Evolutionary conservation across 164 flowering plant species (phyloP).

Genomic region (Aristolochia californica): DNA sequence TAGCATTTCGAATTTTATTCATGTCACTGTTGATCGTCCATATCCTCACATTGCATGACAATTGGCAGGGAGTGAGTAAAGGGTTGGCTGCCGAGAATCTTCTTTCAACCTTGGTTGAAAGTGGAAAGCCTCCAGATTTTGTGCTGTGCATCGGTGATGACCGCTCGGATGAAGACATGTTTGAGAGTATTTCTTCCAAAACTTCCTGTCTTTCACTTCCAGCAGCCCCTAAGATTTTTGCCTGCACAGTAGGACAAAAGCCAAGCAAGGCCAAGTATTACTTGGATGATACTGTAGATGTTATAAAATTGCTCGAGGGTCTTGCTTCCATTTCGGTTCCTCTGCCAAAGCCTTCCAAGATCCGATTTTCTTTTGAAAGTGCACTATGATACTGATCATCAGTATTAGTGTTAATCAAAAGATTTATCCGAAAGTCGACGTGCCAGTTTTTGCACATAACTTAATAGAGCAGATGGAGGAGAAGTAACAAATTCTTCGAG

Average conservation of each 20-base stretch:
- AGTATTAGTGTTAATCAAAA: background rate
- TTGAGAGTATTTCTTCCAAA: slow-evolving; percentile 11
- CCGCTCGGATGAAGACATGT: slow-evolving; percentile 16
- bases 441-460: background rate
- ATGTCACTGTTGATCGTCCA: background rate
- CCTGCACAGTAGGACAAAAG: slow-evolving; percentile 14
- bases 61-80: slow-evolving; percentile 14
- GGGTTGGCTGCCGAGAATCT: slow-evolving; percentile 12
- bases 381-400: slow-evolving; percentile 1
- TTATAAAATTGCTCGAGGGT: slow-evolving; percentile 7
- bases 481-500: background rate
- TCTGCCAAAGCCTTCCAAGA: background rate
- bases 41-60: background rate
- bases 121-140: slow-evolving; percentile 15
- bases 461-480: slow-evolving; percentile 2
- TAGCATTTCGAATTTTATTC: background rate
- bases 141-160: slow-evolving; percentile 19
- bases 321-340: slow-evolving; percentile 7
- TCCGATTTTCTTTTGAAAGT: slow-evolving; percentile 8
- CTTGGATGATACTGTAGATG: slow-evolving; percentile 11
- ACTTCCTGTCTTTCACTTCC: slow-evolving; percentile 2
- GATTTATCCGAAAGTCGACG: too few species aligned
- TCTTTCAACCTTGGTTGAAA: slow-evolving; percentile 10
- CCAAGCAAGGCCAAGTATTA: slow-evolving; percentile 16
- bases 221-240: slow-evolving; percentile 5